Evolutionary conservation across 805 yeast genomes (phyloP), one percentile per base, ranked within the genome.

Genomic region (Hanseniaspora singularis): DNA sequence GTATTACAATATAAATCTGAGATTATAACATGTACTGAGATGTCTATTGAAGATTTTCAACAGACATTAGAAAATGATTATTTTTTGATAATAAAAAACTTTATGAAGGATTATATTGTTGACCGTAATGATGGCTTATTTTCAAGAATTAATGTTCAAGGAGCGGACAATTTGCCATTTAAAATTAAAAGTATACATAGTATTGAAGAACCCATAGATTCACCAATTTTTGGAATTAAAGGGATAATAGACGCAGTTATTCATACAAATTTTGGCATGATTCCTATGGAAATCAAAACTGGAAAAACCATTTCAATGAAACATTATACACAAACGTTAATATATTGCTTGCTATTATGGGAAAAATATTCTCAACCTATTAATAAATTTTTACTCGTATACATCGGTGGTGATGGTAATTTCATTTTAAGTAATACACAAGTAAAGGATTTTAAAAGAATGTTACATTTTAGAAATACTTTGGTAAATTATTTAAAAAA

Each of bases 161-260:
- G 54, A 14, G 49, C 57, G 14, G 40, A 55, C 15, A 48, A 49
- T 23, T 52, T 72, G 1, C 63, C 64, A 10, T 66, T 78, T 34
- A 67, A 79, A 0, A 76, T 82, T 0, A 67, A 74, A 14, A 77
- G 79, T 49, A 73, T 87, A 8, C 65, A 85, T 28, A 95, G 84
- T 56, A 75, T 85, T 9, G 99, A 92, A 61, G 96, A 92, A 56
- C 82, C 79, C 54, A 79, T 92, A 12, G 79, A 94, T 86, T 85
- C 96, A 0, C 95, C 96, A 0, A 72, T 75, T 57, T 87, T 73
- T 64, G 99, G 99, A 0, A 63, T 92, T 8, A 76, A 85, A 53
- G 99, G 99, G 0, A 75, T 80, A 54, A 76, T 88, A 15, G 99
- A 92, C 64, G 95, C 81, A 2, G 86, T 95, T 0, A 70, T 86